Conservation (phyloP, 495 filamentous ascomycete genomes). For the Neurospora sp. region DNA sequence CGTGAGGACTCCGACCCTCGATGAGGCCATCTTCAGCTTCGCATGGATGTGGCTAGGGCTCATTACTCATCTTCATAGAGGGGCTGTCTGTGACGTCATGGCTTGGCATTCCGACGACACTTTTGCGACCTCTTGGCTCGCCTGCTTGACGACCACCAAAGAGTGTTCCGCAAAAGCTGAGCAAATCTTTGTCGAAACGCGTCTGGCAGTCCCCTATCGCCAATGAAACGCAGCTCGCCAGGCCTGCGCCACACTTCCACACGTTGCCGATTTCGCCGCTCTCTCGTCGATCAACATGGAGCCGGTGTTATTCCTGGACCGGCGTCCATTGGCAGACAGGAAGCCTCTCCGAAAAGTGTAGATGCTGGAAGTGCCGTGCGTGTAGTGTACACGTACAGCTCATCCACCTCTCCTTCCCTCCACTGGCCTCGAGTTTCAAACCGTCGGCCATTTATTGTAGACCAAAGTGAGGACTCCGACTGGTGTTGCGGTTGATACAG, state of each 20-base stretch:
- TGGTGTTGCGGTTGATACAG: not conserved
- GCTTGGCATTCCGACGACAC: not conserved
- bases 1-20: not conserved
- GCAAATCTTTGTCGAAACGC: not conserved
- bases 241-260: not conserved
- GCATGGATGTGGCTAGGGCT: not conserved
- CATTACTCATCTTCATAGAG: not conserved
- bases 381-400: not conserved
- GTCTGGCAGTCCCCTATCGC: not conserved
- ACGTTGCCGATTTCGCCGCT: not conserved
- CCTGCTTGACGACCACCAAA: not conserved
- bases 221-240: not conserved
- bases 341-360: not conserved
- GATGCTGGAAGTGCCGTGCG: not conserved
- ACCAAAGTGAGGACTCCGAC: not conserved
- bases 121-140: not conserved
- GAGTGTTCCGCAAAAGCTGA: not conserved
- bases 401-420: not conserved
- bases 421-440: not conserved
- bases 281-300: not conserved
- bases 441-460: not conserved
- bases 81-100: not conserved
- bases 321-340: not conserved
- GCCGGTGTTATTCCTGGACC: not conserved
- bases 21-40: conserved; percentile 1